Evolutionary conservation across 805 yeast genomes (phyloP).

Genomic region (Nakazawaea populi): DNA sequence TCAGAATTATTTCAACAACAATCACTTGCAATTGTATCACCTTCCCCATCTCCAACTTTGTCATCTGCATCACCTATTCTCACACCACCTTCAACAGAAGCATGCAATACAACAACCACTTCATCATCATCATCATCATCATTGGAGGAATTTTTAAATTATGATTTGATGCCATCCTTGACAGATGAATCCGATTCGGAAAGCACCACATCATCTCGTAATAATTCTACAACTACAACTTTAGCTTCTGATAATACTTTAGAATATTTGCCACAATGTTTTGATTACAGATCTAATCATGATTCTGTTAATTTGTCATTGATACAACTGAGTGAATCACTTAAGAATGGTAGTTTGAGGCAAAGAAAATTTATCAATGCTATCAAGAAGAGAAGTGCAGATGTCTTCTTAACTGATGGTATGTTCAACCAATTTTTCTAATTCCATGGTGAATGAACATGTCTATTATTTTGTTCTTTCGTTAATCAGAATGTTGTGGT

Average conservation of each 20-base stretch:
- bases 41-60: background rate
- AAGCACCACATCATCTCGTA: background rate
- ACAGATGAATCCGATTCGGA: background rate
- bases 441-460: too few species aligned
- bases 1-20: background rate
- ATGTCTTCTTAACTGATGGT: conserved; percentile 7
- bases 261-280: conserved; percentile 4
- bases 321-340: background rate
- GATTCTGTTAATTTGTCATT: conserved; percentile 3
- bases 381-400: conserved; percentile 3
- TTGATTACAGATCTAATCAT: conserved; percentile 6
- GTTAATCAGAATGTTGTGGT: background rate
- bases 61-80: background rate
- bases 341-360: background rate
- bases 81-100: background rate
- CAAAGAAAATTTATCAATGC: conserved; percentile 1
- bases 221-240: background rate
- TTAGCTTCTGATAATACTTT: background rate
- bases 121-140: background rate
- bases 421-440: conserved; percentile 3
- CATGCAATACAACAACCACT: background rate
- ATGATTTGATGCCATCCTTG: conserved; percentile 5
- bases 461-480: too few species aligned
- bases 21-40: background rate
- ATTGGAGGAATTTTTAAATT: conserved; percentile 9